Base-by-base conservation (phyloP, 2,329 filamentous ascomycete genomes). In the Corinectria fuckeliana region DNA sequence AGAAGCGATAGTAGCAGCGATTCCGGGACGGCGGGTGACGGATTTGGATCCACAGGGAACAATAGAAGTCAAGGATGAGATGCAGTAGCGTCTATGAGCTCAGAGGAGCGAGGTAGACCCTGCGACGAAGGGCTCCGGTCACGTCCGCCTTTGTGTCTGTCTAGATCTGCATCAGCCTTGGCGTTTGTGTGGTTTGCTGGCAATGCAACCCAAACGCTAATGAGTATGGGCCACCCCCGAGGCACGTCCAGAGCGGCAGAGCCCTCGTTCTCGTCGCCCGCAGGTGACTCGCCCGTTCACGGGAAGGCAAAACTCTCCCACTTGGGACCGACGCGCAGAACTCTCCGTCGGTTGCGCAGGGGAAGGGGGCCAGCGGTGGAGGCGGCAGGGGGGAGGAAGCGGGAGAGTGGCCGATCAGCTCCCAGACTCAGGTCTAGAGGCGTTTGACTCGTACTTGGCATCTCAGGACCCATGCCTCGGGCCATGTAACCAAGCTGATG, bases 31-130 rank as follows among this genome's bases (percentile, higher is more conserved):
- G 45, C 48, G 51, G 58, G 42, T 53, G 32, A 30, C 42, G 21
- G 26, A 9, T 16, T 54, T 49, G 49, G 56, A 45, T 42, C 60
- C 60, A 58, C 64, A 47, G 39, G 41, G 48, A 63, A 18, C 34
- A 59, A 61, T 47, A 63, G 56, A 56, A 63, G 59, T 54, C 59
- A 45, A 61, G 63, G 63, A 65, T 65, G 61, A 66, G 61, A n/a
- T 65, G 62, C 64, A 64, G 64, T 64, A 64, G 63, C 38, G 60
- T 38, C 34, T 25, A n/a, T 5, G 11, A 39, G 52, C 20, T 32
- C 30, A 20, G 49, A 39, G 36, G 13, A 23, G n/a, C 11, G 30
- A 30, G 6, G 44, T 42, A 42, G 14, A 26, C 21, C 36, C 25
- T 54, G 42, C 26, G 28, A 14, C 7, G 36, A 16, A 10, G 16